Conservation (phyloP, 1,284 basidiomycete species). For the Coriolopsis trogii region DNA sequence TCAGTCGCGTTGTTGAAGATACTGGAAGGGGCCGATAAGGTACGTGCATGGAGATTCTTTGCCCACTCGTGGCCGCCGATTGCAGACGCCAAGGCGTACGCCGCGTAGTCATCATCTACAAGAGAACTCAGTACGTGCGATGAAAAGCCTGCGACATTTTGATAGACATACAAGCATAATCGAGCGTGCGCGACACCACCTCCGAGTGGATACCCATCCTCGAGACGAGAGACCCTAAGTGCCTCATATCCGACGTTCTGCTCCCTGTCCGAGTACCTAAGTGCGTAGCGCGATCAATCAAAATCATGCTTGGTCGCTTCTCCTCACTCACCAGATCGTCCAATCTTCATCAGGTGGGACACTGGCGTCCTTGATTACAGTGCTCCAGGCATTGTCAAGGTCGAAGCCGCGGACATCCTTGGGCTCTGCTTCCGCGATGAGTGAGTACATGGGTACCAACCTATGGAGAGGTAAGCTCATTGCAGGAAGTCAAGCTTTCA, state of each 20-base stretch:
- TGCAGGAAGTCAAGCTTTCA: background rate
- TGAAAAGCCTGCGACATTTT: too few relatives aligned
- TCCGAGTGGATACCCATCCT: constrained; percentile 85
- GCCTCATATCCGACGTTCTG: constrained; percentile 84
- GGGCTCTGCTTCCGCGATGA: constrained; percentile 76
- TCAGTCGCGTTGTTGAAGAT: constrained; percentile 74
- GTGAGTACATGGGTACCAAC: constrained; percentile 81
- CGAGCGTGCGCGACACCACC: constrained; percentile 77
- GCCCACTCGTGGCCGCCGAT: constrained; percentile 56
- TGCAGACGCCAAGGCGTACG: constrained; percentile 59
- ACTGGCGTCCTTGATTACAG: constrained; percentile 76
- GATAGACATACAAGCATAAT: constrained; percentile 70
- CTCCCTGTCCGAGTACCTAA: constrained; percentile 77
- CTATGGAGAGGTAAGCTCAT: constrained; percentile 33
- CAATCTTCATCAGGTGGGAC: constrained; percentile 67
- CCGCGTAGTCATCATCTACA: constrained; percentile 84
- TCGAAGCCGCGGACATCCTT: constrained; percentile 71
- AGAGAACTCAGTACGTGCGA: too few relatives aligned
- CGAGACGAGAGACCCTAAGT: constrained; percentile 70
- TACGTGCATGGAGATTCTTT: constrained; percentile 55
- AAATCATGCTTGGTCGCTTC: background rate
- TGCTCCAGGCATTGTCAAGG: constrained; percentile 67
- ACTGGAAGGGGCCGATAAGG: constrained; percentile 57
- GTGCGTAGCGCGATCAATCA: background rate
- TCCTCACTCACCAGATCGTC: constrained; percentile 38